Percentiles rank a stretch among this genome's conserved stretches.
These are phyloP conservation scores for Globisporangium parvum DNA, from an alignment of 352 stramenopile genomes.

Conservation along the genomic window DNA sequence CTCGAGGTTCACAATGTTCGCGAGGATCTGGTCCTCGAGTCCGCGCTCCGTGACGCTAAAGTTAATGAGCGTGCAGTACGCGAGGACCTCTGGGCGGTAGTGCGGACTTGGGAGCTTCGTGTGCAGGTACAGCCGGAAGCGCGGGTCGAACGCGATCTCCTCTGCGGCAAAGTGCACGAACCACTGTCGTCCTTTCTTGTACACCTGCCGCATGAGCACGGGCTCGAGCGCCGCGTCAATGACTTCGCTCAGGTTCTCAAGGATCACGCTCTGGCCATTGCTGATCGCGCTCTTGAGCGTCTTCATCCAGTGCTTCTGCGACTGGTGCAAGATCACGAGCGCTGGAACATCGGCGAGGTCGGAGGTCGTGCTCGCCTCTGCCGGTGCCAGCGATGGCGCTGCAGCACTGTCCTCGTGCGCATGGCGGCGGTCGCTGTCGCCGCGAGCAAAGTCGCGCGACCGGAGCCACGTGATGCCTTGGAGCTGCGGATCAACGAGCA, in stretches of 20 bases:
- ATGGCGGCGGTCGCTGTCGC: slow-evolving; percentile 8
- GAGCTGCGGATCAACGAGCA: slow-evolving; percentile 89
- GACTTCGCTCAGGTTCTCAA: slow-evolving; percentile 86
- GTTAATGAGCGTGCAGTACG: slow-evolving; percentile 92
- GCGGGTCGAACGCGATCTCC: slow-evolving; percentile 85
- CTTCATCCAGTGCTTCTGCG: slow-evolving; percentile 74
- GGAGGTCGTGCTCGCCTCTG: neutral
- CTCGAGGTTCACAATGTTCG: slow-evolving; percentile 87
- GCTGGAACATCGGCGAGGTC: slow-evolving; percentile 5
- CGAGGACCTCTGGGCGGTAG: slow-evolving; percentile 88
- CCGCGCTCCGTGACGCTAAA: slow-evolving; percentile 91
- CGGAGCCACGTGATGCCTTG: slow-evolving; percentile 88
- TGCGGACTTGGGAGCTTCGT: slow-evolving; percentile 91
- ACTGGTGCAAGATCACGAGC: slow-evolving; percentile 66
- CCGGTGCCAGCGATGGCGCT: neutral
- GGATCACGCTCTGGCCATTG: slow-evolving; percentile 74
- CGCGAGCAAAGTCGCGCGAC: slow-evolving; percentile 32
- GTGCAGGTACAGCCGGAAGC: slow-evolving; percentile 88
- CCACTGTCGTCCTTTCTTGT: slow-evolving; percentile 84
- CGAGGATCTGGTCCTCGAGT: slow-evolving; percentile 87
- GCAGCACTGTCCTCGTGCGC: neutral
- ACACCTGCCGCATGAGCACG: slow-evolving; percentile 85
- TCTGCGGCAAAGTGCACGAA: slow-evolving; percentile 87
- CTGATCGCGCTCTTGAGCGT: slow-evolving; percentile 72
- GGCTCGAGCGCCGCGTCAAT: slow-evolving; percentile 88